A percentile compares a stretch with the other conserved stretches of the same genome.
These are phyloP conservation scores for Gastrodia elata DNA, from an alignment of 106 monocot species.

Conservation along the genomic window DNA sequence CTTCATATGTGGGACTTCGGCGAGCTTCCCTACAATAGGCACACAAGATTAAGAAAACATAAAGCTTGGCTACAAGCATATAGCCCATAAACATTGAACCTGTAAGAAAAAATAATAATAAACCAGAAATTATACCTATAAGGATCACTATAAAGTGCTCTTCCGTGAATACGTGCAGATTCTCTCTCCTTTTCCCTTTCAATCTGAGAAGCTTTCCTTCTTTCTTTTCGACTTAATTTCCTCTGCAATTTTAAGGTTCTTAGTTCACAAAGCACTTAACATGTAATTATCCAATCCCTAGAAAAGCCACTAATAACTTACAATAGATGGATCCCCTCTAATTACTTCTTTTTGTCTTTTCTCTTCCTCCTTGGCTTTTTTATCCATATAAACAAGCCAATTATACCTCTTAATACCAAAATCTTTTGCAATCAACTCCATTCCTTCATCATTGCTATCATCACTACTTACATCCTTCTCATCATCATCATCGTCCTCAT, in stretches of 20 bases:
- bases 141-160: conserved; percentile 71
- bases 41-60: neutral
- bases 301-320: conserved; percentile 27
- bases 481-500: conserved; percentile 70
- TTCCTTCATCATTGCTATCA: conserved; percentile 86
- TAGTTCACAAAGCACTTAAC: conserved; percentile 2
- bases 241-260: conserved; percentile 31
- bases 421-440: conserved; percentile 87
- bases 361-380: conserved; percentile 95
- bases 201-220: conserved; percentile 93
- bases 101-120: neutral
- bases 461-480: conserved; percentile 95
- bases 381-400: conserved; percentile 98
- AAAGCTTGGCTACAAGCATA: neutral
- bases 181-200: conserved; percentile 92
- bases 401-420: conserved; percentile 98
- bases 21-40: conserved; percentile 48
- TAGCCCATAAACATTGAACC: neutral
- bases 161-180: conserved; percentile 54
- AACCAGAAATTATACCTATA: conserved; percentile 44
- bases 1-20: conserved; percentile 94
- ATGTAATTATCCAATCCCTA: neutral
- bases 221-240: conserved; percentile 96
- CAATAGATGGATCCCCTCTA: conserved; percentile 86
- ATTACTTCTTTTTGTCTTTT: conserved; percentile 92